Conservation (phyloP, 1,284 basidiomycete genomes). For the Ceratobasidium sp. region DNA sequence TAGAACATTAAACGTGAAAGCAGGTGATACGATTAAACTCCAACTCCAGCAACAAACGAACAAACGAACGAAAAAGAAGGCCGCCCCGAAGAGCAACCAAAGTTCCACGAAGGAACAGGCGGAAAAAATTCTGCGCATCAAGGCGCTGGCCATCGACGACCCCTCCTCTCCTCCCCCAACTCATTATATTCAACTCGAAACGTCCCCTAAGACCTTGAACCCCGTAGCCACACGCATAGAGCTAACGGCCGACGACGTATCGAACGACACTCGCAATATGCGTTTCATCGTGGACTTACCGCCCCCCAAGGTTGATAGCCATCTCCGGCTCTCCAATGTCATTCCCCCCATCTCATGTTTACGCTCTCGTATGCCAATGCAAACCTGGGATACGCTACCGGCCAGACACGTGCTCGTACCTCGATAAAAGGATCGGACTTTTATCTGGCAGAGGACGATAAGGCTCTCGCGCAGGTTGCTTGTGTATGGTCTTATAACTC, state of each 20-base stretch:
- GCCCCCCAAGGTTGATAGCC: constrained; percentile 29
- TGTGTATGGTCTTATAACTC: constrained; percentile 38
- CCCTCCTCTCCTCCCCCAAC: background rate
- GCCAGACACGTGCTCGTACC: background rate
- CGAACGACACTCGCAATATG: constrained; percentile 31
- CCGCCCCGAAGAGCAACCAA: constrained; percentile 33
- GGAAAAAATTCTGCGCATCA: constrained; percentile 39
- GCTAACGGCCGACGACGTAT: constrained; percentile 23
- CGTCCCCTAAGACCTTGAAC: background rate
- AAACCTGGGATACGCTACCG: constrained; percentile 15
- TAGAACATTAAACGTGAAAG: background rate
- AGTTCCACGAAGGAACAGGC: constrained; percentile 28
- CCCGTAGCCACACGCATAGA: constrained; percentile 29
- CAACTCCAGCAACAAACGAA: background rate
- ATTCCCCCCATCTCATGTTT: constrained; percentile 1
- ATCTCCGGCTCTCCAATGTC: constrained; percentile 19
- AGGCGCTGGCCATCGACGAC: constrained; percentile 18
- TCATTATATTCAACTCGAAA: background rate
- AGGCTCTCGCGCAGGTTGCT: constrained; percentile 35
- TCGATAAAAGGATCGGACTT: background rate
- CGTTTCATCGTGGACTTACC: constrained; percentile 31
- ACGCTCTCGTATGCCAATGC: constrained; percentile 36
- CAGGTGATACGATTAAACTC: background rate
- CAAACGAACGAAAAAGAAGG: constrained; percentile 14
- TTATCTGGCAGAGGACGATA: background rate